These are phyloP conservation scores for Ampelocalamus luodianensis DNA, from an alignment of 176 grass and related monocot genomes.

Conservation along the genomic window DNA sequence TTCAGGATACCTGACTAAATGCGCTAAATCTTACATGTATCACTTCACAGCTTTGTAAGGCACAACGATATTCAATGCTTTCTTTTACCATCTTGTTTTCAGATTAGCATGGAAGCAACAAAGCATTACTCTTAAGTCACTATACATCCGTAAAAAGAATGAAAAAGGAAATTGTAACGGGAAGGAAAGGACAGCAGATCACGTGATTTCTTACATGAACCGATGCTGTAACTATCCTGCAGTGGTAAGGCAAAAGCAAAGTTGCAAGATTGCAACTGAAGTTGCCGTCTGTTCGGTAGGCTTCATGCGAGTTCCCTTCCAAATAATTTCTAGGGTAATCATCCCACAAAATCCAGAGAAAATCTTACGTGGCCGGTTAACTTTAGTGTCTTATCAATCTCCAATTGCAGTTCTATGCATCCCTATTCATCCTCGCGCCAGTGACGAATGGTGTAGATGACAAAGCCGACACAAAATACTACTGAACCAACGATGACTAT, in stretches of 20 bases:
- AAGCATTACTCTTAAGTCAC: too few relatives aligned
- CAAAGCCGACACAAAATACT: slow-evolving; percentile 44
- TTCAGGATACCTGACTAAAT: too few relatives aligned
- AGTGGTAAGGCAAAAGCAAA: slow-evolving; percentile 1
- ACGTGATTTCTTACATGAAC: background rate
- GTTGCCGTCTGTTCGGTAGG: background rate
- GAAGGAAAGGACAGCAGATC: background rate
- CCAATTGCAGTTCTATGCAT: slow-evolving; percentile 15
- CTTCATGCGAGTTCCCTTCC: background rate
- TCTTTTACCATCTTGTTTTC: background rate
- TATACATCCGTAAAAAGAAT: background rate
- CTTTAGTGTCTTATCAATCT: background rate
- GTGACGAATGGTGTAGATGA: slow-evolving; percentile 53
- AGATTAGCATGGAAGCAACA: background rate
- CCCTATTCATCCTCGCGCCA: slow-evolving; percentile 64
- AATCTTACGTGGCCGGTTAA: background rate
- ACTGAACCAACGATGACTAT: slow-evolving; percentile 53
- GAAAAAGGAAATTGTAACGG: background rate
- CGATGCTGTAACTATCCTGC: background rate
- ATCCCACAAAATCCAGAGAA: background rate
- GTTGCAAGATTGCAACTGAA: background rate
- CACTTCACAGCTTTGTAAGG: too few relatives aligned
- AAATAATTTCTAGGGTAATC: background rate
- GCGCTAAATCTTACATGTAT: too few relatives aligned
- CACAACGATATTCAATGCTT: background rate